phyloP scores from a whole-genome alignment of 331 rosid genomes.

The Spiraea crenata region DNA sequence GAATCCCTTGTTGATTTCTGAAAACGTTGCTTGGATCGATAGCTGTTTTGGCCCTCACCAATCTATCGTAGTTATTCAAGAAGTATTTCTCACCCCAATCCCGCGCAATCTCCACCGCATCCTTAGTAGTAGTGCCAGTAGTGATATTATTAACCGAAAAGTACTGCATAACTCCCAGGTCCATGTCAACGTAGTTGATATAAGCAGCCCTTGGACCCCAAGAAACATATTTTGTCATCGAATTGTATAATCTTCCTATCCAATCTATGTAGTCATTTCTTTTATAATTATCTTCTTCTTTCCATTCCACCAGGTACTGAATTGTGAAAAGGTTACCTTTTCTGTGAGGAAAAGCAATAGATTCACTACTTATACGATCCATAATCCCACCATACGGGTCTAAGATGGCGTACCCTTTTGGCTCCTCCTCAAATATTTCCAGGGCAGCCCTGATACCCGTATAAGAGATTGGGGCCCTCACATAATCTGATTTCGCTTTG shows the following conservation, averaged over 20 bases:
- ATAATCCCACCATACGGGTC: slow-evolving; percentile 71
- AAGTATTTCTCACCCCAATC: slow-evolving; percentile 79
- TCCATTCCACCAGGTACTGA: slow-evolving; percentile 67
- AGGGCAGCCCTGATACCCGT: slow-evolving; percentile 41
- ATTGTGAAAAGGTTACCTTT: slow-evolving; percentile 56
- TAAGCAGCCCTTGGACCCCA: slow-evolving; percentile 78
- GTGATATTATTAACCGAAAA: slow-evolving; percentile 14
- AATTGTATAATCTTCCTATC: slow-evolving; percentile 54
- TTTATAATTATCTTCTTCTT: slow-evolving; percentile 40
- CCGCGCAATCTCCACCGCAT: slow-evolving; percentile 45
- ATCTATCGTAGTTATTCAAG: slow-evolving; percentile 61
- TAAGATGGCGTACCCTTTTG: slow-evolving; percentile 66
- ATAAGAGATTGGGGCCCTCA: slow-evolving; percentile 36
- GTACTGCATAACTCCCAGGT: slow-evolving; percentile 46
- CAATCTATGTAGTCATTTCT: slow-evolving; percentile 51
- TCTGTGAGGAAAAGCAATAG: slow-evolving; percentile 78
- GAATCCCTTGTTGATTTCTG: slow-evolving; percentile 67
- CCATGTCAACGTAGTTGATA: slow-evolving; percentile 70
- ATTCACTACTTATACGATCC: slow-evolving; percentile 49
- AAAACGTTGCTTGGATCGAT: slow-evolving; percentile 67
- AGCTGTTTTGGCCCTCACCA: slow-evolving; percentile 60
- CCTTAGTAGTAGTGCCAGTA: background rate
- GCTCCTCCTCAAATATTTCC: slow-evolving; percentile 46
- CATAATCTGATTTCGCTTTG: slow-evolving; percentile 76
- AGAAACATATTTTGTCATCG: slow-evolving; percentile 65